phyloP scores from a whole-genome alignment of 192 early-diverging fungal genomes.

The Linnemannia hyalina region DNA sequence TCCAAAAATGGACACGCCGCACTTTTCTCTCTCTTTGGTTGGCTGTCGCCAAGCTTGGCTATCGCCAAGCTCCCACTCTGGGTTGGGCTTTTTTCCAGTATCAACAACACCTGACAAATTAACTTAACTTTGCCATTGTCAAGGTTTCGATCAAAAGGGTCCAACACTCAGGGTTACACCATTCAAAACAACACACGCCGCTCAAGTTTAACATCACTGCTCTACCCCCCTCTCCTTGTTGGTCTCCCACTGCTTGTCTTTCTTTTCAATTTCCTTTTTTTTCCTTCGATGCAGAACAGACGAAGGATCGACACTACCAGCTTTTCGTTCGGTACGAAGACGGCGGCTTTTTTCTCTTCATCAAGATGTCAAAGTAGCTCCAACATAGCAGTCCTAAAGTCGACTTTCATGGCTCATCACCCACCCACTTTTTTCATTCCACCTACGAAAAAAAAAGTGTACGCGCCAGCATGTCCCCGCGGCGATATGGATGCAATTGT shows the following conservation, averaged over 20 bases:
- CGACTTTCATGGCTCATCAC: not conserved
- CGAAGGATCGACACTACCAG: not conserved
- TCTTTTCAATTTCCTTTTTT: not conserved
- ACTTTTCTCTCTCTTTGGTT: not conserved
- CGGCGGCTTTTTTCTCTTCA: not conserved
- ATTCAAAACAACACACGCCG: not conserved
- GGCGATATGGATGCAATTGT: not conserved
- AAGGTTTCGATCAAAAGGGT: not conserved
- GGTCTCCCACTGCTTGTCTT: no score
- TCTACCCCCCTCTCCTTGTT: no score
- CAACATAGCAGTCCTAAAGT: not conserved
- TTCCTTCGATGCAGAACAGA: not conserved
- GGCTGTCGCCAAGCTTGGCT: no score
- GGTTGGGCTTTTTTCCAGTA: not conserved
- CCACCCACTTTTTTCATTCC: not conserved
- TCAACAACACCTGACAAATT: not conserved
- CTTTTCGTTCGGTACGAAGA: not conserved
- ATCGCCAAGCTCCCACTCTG: not conserved
- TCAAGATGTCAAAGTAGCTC: not conserved
- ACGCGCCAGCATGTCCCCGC: not conserved
- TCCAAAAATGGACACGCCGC: not conserved
- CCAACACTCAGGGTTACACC: not conserved
- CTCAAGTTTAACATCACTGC: not conserved
- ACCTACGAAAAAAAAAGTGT: not conserved
- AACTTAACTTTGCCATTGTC: not conserved